Evolutionary conservation across 2,329 filamentous ascomycete species (phyloP).

Genomic region (Hypoxylon sp.): DNA sequence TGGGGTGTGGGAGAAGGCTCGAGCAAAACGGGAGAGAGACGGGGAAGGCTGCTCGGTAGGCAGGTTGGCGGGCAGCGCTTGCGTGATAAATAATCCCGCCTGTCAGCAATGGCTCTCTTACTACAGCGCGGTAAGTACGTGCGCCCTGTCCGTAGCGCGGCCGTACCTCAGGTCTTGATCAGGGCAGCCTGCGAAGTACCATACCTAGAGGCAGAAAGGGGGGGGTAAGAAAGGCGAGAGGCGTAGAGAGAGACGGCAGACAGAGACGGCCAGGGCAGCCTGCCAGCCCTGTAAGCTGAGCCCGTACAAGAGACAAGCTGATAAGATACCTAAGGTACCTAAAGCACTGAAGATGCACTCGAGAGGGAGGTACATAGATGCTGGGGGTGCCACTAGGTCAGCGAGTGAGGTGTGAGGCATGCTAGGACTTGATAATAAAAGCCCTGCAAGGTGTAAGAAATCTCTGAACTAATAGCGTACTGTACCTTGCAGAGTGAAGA

Average conservation of each 20-base stretch:
- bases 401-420: no score
- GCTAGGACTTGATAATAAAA: no score
- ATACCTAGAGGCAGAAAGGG: no score
- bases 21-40: constrained; percentile 20
- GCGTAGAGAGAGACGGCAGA: constrained; percentile 6
- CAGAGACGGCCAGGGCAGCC: neutral
- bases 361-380: no score
- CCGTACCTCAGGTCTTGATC: constrained; percentile 27
- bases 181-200: constrained; percentile 11
- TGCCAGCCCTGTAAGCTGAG: no score
- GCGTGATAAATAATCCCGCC: constrained; percentile 32
- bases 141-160: constrained; percentile 17
- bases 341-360: no score
- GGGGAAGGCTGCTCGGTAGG: constrained; percentile 17
- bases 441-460: no score
- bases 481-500: constrained; percentile 35
- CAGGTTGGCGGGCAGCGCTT: constrained; percentile 25
- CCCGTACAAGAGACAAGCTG: neutral
- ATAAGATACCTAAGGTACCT: no score
- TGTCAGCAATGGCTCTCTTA: constrained; percentile 29
- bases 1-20: constrained; percentile 27
- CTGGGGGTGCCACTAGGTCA: no score
- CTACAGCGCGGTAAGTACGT: constrained; percentile 25
- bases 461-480: constrained; percentile 27
- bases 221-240: constrained; percentile 27